Evolutionary conservation across 1,284 basidiomycete species (phyloP).

Genomic region (Papiliotrema nemorosa): DNA sequence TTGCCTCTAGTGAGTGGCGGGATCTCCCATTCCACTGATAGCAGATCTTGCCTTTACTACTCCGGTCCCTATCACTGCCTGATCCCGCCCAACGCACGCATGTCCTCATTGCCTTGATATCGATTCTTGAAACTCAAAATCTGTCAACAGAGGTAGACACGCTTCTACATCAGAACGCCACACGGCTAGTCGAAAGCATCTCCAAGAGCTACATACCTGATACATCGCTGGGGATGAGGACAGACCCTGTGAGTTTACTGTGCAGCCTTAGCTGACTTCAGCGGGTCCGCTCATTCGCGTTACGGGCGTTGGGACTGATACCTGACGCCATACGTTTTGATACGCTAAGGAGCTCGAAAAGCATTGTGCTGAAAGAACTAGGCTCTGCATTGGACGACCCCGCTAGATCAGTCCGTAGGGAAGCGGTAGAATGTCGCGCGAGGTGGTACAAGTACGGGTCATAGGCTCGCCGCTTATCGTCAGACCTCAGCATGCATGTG

Average conservation of each 20-base stretch:
- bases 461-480: neutral
- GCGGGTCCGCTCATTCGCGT: constrained; percentile 69
- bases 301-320: constrained; percentile 68
- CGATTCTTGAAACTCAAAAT: constrained; percentile 63
- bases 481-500: too few species aligned
- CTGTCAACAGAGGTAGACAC: constrained; percentile 40
- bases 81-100: constrained; percentile 69
- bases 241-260: constrained; percentile 4
- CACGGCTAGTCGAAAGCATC: constrained; percentile 67
- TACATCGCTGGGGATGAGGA: constrained; percentile 17
- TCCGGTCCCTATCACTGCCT: constrained; percentile 75
- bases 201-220: constrained; percentile 55
- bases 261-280: constrained; percentile 39
- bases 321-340: constrained; percentile 74
- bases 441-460: constrained; percentile 37
- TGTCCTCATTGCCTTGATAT: constrained; percentile 74
- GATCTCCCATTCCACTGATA: constrained; percentile 7
- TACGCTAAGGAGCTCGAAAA: constrained; percentile 69
- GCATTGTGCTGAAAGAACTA: constrained; percentile 68
- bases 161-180: constrained; percentile 65
- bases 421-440: constrained; percentile 76
- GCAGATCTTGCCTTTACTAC: constrained; percentile 81
- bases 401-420: constrained; percentile 70
- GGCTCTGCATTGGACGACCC: constrained; percentile 77
- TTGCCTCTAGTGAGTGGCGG: constrained; percentile 59